Conservation (phyloP, 2,329 filamentous ascomycete species). For the Fusarium sp. region DNA sequence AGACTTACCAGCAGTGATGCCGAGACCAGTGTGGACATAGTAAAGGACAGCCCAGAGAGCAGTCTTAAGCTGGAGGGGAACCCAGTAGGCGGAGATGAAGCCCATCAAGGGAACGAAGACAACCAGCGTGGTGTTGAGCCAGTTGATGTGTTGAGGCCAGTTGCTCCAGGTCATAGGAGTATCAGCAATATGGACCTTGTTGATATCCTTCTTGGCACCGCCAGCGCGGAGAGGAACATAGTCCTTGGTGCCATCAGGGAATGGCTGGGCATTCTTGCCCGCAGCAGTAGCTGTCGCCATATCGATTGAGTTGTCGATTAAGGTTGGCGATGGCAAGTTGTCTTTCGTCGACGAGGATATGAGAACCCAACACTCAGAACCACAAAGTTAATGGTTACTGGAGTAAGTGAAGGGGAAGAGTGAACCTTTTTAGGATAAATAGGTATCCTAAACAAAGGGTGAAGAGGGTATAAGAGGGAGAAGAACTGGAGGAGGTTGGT, state of each 20-base stretch:
- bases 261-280: slow-evolving; percentile 54
- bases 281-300: slow-evolving; percentile 57
- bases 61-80: slow-evolving; percentile 79
- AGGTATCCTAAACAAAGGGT: slow-evolving; percentile 37
- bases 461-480: slow-evolving; percentile 5
- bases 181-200: slow-evolving; percentile 80
- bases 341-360: slow-evolving; percentile 24
- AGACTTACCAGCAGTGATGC: slow-evolving; percentile 78
- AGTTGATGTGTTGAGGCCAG: slow-evolving; percentile 94
- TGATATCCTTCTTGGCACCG: slow-evolving; percentile 38
- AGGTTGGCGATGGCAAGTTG: slow-evolving; percentile 27
- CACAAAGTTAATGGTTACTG: slow-evolving; percentile 37
- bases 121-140: slow-evolving; percentile 88
- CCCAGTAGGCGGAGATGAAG: slow-evolving; percentile 80
- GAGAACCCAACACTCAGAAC: slow-evolving; percentile 39
- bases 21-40: slow-evolving; percentile 86
- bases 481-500: slow-evolving; percentile 32
- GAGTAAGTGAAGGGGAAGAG: slow-evolving; percentile 19
- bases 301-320: slow-evolving; percentile 19
- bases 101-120: slow-evolving; percentile 81
- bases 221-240: slow-evolving; percentile 62
- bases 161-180: slow-evolving; percentile 83
- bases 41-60: slow-evolving; percentile 79
- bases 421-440: slow-evolving; percentile 32
- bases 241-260: slow-evolving; percentile 67